These are phyloP conservation scores for Penicillium sp. DNA, from an alignment of 2,329 filamentous ascomycete genomes.

Conservation along the genomic window DNA sequence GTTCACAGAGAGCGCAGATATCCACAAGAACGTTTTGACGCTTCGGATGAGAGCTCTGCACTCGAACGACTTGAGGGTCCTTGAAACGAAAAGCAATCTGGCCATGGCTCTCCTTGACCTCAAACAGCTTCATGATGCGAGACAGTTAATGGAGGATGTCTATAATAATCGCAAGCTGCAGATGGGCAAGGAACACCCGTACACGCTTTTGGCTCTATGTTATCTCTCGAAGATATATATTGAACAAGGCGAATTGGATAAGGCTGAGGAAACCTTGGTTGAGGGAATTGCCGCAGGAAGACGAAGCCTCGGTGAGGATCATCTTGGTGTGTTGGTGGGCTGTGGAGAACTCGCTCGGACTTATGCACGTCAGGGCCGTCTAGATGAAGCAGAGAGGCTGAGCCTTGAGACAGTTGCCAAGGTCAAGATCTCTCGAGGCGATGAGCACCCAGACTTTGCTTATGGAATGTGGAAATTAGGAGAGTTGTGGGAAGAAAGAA, in stretches of 20 bases:
- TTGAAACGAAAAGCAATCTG: slow-evolving; percentile 19
- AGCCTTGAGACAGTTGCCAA: slow-evolving; percentile 1
- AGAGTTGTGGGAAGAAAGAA: slow-evolving; percentile 8
- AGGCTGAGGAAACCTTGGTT: slow-evolving; percentile 17
- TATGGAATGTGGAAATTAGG: slow-evolving; percentile 12
- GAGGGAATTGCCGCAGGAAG: slow-evolving; percentile 19
- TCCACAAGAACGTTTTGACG: slow-evolving; percentile 6
- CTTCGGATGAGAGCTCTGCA: slow-evolving; percentile 17
- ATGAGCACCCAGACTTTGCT: slow-evolving; percentile 9
- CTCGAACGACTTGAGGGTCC: slow-evolving; percentile 18
- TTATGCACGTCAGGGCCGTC: slow-evolving; percentile 15
- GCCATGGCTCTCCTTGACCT: slow-evolving; percentile 16
- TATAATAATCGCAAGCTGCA: slow-evolving; percentile 14
- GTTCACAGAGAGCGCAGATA: not conserved
- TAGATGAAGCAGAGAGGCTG: slow-evolving; percentile 11
- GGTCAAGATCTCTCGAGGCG: slow-evolving; percentile 15
- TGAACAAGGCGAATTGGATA: slow-evolving; percentile 14
- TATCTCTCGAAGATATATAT: slow-evolving; percentile 30
- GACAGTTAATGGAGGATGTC: slow-evolving; percentile 15
- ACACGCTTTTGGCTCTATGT: slow-evolving; percentile 31
- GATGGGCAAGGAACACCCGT: slow-evolving; percentile 34
- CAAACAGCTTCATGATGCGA: slow-evolving; percentile 12
- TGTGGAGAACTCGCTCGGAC: slow-evolving; percentile 17
- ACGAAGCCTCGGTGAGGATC: slow-evolving; percentile 22
- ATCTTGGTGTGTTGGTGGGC: slow-evolving; percentile 24